Percentiles rank a stretch among this genome's conserved stretches.
Conservation (phyloP, 2,329 filamentous ascomycete species). For the Ciborinia camelliae region DNA sequence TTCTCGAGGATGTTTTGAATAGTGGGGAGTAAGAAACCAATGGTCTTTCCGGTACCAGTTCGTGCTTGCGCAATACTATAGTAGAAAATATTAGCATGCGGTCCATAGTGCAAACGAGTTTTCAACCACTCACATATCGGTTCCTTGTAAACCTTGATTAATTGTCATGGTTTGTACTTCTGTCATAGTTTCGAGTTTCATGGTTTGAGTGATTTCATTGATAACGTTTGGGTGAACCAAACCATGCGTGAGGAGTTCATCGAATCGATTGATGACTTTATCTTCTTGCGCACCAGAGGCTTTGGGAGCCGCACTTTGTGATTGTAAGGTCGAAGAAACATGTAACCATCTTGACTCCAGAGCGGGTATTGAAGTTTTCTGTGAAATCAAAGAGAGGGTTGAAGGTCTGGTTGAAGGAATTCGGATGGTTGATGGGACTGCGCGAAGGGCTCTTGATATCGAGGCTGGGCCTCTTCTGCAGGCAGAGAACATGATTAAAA, state of each 20-base stretch:
- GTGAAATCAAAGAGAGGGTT: conserved; percentile 26
- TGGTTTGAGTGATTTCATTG: conserved; percentile 60
- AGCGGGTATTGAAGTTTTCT: conserved; percentile 22
- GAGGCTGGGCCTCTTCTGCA: conserved; percentile 38
- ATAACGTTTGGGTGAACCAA: conserved; percentile 37
- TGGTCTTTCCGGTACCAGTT: conserved; percentile 94
- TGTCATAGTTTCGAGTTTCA: conserved; percentile 61
- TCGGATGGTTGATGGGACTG: conserved; percentile 27
- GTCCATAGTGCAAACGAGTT: neutral
- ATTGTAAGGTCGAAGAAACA: conserved; percentile 28
- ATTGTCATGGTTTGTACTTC: conserved; percentile 75
- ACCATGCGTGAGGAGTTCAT: conserved; percentile 34
- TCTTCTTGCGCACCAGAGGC: conserved; percentile 16
- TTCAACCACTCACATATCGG: conserved; percentile 35
- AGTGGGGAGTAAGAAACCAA: conserved; percentile 86
- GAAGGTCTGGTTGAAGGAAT: conserved; percentile 33
- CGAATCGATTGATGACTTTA: conserved; percentile 31
- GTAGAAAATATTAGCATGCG: conserved; percentile 20
- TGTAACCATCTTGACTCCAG: conserved; percentile 33
- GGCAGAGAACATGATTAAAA: conserved; percentile 34
- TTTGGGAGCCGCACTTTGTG: conserved; percentile 20
- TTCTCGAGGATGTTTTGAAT: conserved; percentile 77
- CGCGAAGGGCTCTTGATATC: conserved; percentile 32
- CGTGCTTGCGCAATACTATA: conserved; percentile 84
- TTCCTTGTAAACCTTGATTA: conserved; percentile 67